Percentiles rank a stretch among this genome's conserved stretches.
phyloP scores from a whole-genome alignment of 305 asterid species.

The Solanum hybrid region DNA sequence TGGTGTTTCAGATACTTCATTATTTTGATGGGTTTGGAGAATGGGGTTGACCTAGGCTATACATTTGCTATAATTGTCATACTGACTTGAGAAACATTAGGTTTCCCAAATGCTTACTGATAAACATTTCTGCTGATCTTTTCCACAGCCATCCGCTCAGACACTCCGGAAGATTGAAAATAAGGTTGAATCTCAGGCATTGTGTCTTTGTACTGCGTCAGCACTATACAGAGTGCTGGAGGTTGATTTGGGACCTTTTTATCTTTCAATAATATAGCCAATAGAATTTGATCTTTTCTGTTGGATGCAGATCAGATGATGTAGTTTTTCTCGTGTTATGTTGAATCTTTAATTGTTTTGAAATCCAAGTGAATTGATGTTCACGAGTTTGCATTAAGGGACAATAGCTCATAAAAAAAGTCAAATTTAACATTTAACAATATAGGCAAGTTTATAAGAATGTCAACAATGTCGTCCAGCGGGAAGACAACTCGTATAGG shows the following conservation, averaged over 20 bases:
- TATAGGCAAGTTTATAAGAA: not conserved
- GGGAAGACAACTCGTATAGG: not conserved
- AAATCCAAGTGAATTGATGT: not conserved
- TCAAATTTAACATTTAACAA: not conserved
- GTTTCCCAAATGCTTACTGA: not conserved
- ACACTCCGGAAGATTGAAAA: too few species aligned
- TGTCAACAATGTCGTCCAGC: not conserved
- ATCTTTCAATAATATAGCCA: slow-evolving; percentile 9
- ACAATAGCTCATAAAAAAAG: not conserved
- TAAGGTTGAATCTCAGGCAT: not conserved
- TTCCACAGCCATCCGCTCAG: too few species aligned
- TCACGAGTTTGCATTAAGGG: not conserved
- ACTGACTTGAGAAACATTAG: not conserved
- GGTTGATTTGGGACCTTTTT: not conserved
- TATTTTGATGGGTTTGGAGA: not conserved
- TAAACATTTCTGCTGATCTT: too few species aligned
- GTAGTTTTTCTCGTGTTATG: not conserved
- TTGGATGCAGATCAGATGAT: not conserved
- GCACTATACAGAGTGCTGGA: slow-evolving; percentile 1
- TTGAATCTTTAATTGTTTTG: not conserved
- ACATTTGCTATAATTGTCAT: not conserved
- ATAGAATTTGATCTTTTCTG: not conserved
- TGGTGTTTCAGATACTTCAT: not conserved
- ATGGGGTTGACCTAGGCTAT: not conserved
- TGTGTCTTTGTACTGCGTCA: not conserved